Conservation (phyloP, 164 flowering plant species). For the Dillenia suffruticosa region DNA sequence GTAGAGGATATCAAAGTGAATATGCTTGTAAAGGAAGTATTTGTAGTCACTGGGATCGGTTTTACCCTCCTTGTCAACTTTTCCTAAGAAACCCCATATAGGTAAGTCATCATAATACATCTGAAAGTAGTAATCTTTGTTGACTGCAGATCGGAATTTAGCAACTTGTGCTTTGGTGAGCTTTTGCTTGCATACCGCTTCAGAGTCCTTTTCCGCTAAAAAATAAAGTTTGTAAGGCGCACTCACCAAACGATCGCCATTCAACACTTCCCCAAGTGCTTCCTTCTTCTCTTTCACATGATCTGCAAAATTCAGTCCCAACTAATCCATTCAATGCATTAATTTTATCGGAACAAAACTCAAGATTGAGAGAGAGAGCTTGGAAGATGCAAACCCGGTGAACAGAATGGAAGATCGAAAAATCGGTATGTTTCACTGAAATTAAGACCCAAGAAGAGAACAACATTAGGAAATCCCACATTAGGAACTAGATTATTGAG, state of each 20-base stretch:
- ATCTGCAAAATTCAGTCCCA: conserved; percentile 3
- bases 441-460: conserved; percentile 1
- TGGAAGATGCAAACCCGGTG: conserved; percentile 17
- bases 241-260: conserved; percentile 37
- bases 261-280: conserved; percentile 38
- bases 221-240: conserved; percentile 37
- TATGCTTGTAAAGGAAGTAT: conserved; percentile 30
- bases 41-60: conserved; percentile 26
- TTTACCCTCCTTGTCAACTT: conserved; percentile 29
- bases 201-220: conserved; percentile 25
- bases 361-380: background rate
- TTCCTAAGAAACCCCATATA: conserved; percentile 40
- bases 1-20: conserved; percentile 29
- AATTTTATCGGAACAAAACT: background rate
- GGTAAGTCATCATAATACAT: conserved; percentile 43
- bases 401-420: conserved; percentile 40
- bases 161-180: conserved; percentile 21
- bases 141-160: conserved; percentile 28
- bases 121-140: conserved; percentile 37
- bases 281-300: conserved; percentile 31
- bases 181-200: conserved; percentile 26
- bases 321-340: background rate
- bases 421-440: conserved; percentile 40
- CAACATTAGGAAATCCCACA: background rate
- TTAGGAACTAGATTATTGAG: background rate